These are phyloP conservation scores for Exophiala phaeomuriformis DNA, from an alignment of 2,329 filamentous ascomycete species.

Conservation along the genomic window DNA sequence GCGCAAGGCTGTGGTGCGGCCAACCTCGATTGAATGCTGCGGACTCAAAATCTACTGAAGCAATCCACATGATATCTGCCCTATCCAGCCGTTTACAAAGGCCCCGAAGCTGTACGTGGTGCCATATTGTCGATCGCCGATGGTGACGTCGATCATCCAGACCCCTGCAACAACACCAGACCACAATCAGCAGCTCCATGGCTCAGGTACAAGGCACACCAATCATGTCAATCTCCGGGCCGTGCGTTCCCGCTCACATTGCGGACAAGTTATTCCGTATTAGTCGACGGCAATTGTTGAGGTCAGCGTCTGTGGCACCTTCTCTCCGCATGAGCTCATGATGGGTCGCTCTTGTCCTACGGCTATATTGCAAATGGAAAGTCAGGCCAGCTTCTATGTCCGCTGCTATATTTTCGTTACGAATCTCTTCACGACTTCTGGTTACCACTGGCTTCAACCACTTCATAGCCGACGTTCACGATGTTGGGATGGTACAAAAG, in stretches of 20 bases:
- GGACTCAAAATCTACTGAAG: constrained; percentile 39
- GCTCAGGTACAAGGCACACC: constrained; percentile 4
- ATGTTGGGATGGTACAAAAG: neutral
- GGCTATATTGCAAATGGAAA: too few species aligned
- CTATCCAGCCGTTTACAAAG: neutral
- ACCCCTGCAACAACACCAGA: neutral
- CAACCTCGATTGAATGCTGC: constrained; percentile 41
- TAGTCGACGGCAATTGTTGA: too few species aligned
- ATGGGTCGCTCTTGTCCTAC: too few species aligned
- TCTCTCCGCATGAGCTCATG: too few species aligned
- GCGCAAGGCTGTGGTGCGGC: constrained; percentile 38
- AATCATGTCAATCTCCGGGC: neutral
- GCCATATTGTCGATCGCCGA: neutral
- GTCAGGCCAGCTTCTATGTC: too few species aligned
- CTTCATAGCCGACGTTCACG: neutral
- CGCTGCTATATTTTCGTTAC: too few species aligned
- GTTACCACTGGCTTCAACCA: neutral
- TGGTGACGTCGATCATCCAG: neutral
- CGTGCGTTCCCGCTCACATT: neutral
- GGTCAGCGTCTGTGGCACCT: too few species aligned
- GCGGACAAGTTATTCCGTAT: too few species aligned
- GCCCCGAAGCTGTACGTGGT: too few species aligned
- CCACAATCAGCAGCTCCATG: neutral
- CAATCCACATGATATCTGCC: too few species aligned
- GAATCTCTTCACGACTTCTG: too few species aligned